Conservation (phyloP, 1,139 yeast species). For the Suhomyces bolitotheri region DNA sequence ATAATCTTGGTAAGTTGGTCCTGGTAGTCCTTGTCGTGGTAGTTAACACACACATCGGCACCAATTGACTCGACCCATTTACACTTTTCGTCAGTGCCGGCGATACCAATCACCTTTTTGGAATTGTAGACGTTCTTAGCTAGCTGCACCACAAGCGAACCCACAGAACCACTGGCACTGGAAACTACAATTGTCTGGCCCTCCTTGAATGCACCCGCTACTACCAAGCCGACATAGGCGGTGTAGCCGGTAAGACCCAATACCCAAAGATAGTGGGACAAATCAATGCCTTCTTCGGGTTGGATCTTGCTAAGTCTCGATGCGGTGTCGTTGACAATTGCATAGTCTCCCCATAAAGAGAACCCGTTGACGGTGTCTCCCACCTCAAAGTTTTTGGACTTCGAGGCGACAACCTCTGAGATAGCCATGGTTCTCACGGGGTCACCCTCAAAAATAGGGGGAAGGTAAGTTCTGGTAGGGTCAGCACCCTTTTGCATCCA, state of each 20-base stretch:
- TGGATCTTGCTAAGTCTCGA: slow-evolving; percentile 27
- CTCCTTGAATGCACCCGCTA: slow-evolving; percentile 44
- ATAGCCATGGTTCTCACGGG: slow-evolving; percentile 22
- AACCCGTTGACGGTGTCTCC: slow-evolving; percentile 26
- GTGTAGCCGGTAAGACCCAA: slow-evolving; percentile 62
- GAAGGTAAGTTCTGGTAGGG: slow-evolving; percentile 22
- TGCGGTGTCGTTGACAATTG: slow-evolving; percentile 22
- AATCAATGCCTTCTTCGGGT: slow-evolving; percentile 23
- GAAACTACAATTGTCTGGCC: slow-evolving; percentile 48
- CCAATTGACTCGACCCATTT: slow-evolving; percentile 57
- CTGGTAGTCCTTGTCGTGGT: slow-evolving; percentile 47
- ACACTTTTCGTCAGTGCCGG: slow-evolving; percentile 61
- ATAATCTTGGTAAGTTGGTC: slow-evolving; percentile 44
- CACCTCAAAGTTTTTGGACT: slow-evolving; percentile 20
- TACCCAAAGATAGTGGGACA: slow-evolving; percentile 31
- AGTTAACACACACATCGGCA: slow-evolving; percentile 55
- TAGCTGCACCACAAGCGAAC: slow-evolving; percentile 58
- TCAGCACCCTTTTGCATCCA: slow-evolving; percentile 25
- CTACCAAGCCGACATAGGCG: slow-evolving; percentile 57
- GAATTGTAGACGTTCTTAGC: slow-evolving; percentile 57
- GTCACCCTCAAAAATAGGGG: slow-evolving; percentile 24
- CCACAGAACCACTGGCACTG: slow-evolving; percentile 75
- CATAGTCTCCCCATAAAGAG: slow-evolving; percentile 34
- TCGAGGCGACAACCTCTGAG: slow-evolving; percentile 27
- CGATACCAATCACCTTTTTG: slow-evolving; percentile 59